Evolutionary conservation across 208 protist genomes (phyloP), one percentile per base, ranked within the genome.

Genomic region (Borovskyia barvae): DNA sequence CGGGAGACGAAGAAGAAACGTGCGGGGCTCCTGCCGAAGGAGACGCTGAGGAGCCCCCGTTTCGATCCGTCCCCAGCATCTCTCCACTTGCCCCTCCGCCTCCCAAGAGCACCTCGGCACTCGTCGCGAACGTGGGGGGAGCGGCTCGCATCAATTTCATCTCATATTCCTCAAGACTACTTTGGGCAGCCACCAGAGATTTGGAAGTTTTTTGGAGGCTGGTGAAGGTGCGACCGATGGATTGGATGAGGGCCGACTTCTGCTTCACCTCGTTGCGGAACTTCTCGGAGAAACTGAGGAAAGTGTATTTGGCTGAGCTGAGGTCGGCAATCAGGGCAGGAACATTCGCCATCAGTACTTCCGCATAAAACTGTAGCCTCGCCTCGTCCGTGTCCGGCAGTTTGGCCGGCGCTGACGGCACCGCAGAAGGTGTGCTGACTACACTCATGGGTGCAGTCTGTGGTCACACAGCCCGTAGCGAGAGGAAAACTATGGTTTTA

Each of bases 241-340:
- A 74, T 26, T 82, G 80, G 35, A 91, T 68, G 17, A 91, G 50
- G 15, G 46, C 36, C 15, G 66, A 73, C 50, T 91, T 91, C 46
- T 82, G 80, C 53, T 75, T 82, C 57, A 91, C 80, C 51, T 91
- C 84, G 45, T 74, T 85, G 19, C 80, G 51, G 1, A 50, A 80
- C 61, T 86, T 91, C 2, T 82, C 72, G 0, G 80, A 82, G 37
- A 91, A 80, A 46, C 77, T 85, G 24, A 91, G 63, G 6, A 91
- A 67, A 1, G 84, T 62, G 63, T 91, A 84, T 50, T 85, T 85
- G n/a, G 80, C 74, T 2, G 80, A 87, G 48, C 70, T 70, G 19
- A 91, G 65, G 33, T 91, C 84, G 14, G 80, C 51, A 25, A 87
- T 52, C 25, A 91, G 60, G 9, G 63, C 58, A 0, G 80, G 73